Evolutionary conservation across 2,329 filamentous ascomycete genomes (phyloP).

Genomic region (Didymella keratinophila): DNA sequence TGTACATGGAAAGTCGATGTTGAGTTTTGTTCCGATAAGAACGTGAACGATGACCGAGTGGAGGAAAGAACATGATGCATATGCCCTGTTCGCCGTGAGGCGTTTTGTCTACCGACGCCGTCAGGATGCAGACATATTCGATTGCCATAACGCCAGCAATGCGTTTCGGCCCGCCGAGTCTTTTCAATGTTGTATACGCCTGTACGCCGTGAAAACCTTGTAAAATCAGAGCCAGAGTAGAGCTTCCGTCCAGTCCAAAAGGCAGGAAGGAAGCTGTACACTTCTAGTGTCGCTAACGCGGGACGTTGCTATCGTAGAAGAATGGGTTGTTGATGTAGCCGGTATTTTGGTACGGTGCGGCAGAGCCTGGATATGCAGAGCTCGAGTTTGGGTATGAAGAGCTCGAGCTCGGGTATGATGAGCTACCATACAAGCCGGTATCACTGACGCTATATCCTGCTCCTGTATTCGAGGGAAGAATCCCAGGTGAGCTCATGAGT

Average conservation of each 20-base stretch:
- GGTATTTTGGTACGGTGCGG: slow-evolving; percentile 1
- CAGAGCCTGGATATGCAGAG: slow-evolving; percentile 6
- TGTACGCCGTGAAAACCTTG: slow-evolving; percentile 8
- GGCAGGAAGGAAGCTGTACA: not conserved
- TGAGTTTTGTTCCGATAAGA: not conserved
- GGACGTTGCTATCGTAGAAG: slow-evolving; percentile 16
- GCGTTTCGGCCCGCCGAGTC: not conserved
- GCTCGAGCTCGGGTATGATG: slow-evolving; percentile 9
- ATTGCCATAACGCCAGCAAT: slow-evolving; percentile 16
- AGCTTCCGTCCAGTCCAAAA: not conserved
- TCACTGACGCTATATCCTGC: slow-evolving; percentile 7
- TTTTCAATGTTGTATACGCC: slow-evolving; percentile 1
- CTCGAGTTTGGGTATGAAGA: not conserved
- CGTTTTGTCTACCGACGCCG: slow-evolving; percentile 2
- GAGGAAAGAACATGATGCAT: not conserved
- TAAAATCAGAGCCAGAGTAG: slow-evolving; percentile 3
- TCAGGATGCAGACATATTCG: slow-evolving; percentile 1
- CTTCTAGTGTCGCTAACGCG: slow-evolving; percentile 15
- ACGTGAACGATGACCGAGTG: not conserved
- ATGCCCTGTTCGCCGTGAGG: slow-evolving; percentile 3
- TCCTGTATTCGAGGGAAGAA: slow-evolving; percentile 10
- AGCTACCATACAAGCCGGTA: slow-evolving; percentile 9
- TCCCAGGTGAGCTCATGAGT: slow-evolving; percentile 5
- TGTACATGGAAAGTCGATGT: not conserved
- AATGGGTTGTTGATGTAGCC: slow-evolving; percentile 6